Evolutionary conservation across 2,329 filamentous ascomycete species (phyloP).

Genomic region (Bertia moriformis): DNA sequence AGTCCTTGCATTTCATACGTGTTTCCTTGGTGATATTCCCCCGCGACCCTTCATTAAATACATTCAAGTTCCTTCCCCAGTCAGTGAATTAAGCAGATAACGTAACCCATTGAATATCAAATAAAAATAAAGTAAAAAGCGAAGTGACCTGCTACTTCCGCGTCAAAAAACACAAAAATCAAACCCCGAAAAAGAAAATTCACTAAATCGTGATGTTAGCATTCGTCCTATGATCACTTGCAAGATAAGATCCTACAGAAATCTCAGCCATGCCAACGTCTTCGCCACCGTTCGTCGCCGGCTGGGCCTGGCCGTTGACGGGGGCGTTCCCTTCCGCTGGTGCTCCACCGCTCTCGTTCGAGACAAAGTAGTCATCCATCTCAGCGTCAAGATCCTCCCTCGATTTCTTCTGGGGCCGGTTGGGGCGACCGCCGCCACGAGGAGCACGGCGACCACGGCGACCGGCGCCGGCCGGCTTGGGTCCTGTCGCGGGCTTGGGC

Average conservation of each 20-base stretch:
- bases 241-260: too few species aligned
- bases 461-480: slow-evolving; percentile 8
- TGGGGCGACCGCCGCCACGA: slow-evolving; percentile 8
- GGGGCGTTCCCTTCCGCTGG: slow-evolving; percentile 20
- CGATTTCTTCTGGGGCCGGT: slow-evolving; percentile 36
- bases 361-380: slow-evolving; percentile 53
- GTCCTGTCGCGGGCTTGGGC: slow-evolving; percentile 8
- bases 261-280: slow-evolving; percentile 1
- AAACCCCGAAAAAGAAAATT: background rate
- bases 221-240: too few species aligned
- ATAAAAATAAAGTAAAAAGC: too few species aligned
- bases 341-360: background rate
- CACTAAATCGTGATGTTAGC: background rate
- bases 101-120: too few species aligned
- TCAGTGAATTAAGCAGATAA: too few species aligned
- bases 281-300: background rate
- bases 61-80: too few species aligned
- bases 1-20: too few species aligned
- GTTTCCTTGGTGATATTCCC: too few species aligned
- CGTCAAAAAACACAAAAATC: too few species aligned
- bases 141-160: too few species aligned
- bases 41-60: too few species aligned
- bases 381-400: slow-evolving; percentile 57
- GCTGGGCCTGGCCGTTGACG: slow-evolving; percentile 14
- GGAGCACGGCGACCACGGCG: background rate